Conservation (phyloP, 2,329 filamentous ascomycete species). For the Zymoseptoria pseudotritici region DNA sequence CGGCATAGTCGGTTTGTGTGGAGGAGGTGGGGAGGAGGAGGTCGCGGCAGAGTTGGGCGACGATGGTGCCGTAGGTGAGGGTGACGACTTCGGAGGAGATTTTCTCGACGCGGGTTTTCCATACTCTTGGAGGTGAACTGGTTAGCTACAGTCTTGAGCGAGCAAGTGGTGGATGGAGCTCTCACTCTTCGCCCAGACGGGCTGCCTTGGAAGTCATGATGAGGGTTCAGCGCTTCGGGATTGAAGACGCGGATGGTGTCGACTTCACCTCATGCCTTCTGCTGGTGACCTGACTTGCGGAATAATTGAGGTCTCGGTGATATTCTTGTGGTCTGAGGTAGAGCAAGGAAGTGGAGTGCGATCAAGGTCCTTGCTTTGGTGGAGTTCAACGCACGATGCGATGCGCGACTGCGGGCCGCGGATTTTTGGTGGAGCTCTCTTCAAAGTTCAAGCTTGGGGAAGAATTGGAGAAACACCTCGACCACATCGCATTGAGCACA, state of each 20-base stretch:
- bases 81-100: conserved; percentile 97
- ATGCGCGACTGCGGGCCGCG: neutral
- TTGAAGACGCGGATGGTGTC: conserved; percentile 9
- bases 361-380: neutral
- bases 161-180: conserved; percentile 29
- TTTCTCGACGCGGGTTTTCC: conserved; percentile 94
- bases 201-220: conserved; percentile 56
- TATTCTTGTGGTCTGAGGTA: neutral
- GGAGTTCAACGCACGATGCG: neutral
- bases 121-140: conserved; percentile 55
- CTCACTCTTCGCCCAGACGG: conserved; percentile 66
- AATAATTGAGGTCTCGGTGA: neutral
- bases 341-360: neutral
- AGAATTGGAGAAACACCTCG: neutral
- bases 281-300: neutral
- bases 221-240: conserved; percentile 11
- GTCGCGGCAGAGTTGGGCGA: conserved; percentile 92
- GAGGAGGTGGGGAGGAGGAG: conserved; percentile 43
- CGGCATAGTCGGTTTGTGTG: conserved; percentile 75
- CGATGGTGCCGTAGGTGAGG: conserved; percentile 94
- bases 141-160: conserved; percentile 20
- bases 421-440: neutral
- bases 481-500: neutral
- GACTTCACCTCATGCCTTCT: conserved; percentile 22
- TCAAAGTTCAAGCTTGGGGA: neutral